These are phyloP conservation scores for Moesziomyces sp. DNA, from an alignment of 1,284 basidiomycete species.

Conservation along the genomic window DNA sequence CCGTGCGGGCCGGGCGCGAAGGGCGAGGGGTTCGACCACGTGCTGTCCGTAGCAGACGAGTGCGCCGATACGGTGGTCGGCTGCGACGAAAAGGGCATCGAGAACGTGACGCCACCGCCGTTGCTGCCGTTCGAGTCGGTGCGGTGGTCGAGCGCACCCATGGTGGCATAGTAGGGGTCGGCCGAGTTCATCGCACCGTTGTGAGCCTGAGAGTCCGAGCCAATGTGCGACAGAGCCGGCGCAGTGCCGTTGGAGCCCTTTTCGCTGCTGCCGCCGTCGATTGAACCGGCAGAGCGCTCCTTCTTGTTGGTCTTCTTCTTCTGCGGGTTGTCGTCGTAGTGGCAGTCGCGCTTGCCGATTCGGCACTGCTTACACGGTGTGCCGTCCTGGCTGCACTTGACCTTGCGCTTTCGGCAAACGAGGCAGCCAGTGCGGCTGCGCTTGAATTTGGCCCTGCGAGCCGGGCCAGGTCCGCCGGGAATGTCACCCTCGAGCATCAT, in stretches of 20 bases:
- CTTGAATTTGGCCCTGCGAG: conserved; percentile 59
- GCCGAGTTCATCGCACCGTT: conserved; percentile 15
- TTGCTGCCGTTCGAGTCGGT: conserved; percentile 27
- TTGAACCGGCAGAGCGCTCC: conserved; percentile 35
- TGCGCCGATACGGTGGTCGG: conserved; percentile 32
- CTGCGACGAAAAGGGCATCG: conserved; percentile 43
- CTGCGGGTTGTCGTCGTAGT: conserved; percentile 57
- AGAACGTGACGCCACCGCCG: conserved; percentile 45
- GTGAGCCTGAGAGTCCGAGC: conserved; percentile 16
- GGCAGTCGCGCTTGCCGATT: conserved; percentile 62
- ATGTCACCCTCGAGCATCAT: conserved; percentile 50
- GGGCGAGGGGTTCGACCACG: conserved; percentile 45
- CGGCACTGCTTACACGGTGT: conserved; percentile 62
- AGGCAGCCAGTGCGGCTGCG: conserved; percentile 59
- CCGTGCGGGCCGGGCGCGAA: conserved; percentile 45
- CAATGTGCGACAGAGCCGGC: conserved; percentile 20
- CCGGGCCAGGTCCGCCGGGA: conserved; percentile 47
- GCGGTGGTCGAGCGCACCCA: conserved; percentile 31
- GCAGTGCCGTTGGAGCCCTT: conserved; percentile 39
- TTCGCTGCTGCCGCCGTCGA: conserved; percentile 39
- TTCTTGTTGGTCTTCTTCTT: conserved; percentile 53
- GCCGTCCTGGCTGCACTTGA: conserved; percentile 63
- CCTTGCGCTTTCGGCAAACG: conserved; percentile 62
- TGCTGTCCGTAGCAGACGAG: conserved; percentile 30
- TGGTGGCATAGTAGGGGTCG: conserved; percentile 40